Conservation (phyloP, 768 basidiomycete species). For the Amylocystis lapponica region DNA sequence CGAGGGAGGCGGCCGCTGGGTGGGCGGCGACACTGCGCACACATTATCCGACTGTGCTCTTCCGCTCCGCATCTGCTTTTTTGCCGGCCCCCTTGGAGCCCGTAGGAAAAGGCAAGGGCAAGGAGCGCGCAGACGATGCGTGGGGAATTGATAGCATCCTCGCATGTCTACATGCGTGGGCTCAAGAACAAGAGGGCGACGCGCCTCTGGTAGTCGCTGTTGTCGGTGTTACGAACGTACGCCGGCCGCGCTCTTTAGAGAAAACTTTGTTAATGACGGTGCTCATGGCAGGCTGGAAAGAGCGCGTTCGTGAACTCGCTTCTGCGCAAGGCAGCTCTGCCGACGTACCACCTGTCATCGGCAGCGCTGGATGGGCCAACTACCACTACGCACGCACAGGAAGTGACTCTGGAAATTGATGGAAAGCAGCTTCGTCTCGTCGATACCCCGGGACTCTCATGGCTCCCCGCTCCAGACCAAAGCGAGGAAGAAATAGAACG, state of each 20-base stretch:
- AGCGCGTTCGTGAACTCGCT: constrained; percentile 82
- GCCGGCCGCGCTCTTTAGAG: constrained; percentile 21
- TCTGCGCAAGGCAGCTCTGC: constrained; percentile 41
- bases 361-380: constrained; percentile 55
- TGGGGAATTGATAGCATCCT: constrained; percentile 53
- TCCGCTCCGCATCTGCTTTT: constrained; percentile 68
- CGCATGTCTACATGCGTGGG: constrained; percentile 40
- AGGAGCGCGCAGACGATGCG: constrained; percentile 47
- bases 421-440: constrained; percentile 57
- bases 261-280: not conserved
- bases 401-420: constrained; percentile 44
- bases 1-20: constrained; percentile 63
- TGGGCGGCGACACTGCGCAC: constrained; percentile 64
- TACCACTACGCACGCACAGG: constrained; percentile 66
- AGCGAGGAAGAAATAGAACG: constrained; percentile 33
- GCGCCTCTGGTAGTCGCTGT: constrained; percentile 65
- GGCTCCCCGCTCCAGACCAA: constrained; percentile 36
- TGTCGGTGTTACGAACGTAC: constrained; percentile 78
- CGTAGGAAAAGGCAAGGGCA: constrained; percentile 41
- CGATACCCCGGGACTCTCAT: constrained; percentile 85
- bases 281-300: constrained; percentile 61
- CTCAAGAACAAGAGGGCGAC: constrained; percentile 40
- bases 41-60: constrained; percentile 60
- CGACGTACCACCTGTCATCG: constrained; percentile 48
- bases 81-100: constrained; percentile 35